Base-by-base conservation (phyloP, 179 eudicot species). In the Pouteria campechiana region DNA sequence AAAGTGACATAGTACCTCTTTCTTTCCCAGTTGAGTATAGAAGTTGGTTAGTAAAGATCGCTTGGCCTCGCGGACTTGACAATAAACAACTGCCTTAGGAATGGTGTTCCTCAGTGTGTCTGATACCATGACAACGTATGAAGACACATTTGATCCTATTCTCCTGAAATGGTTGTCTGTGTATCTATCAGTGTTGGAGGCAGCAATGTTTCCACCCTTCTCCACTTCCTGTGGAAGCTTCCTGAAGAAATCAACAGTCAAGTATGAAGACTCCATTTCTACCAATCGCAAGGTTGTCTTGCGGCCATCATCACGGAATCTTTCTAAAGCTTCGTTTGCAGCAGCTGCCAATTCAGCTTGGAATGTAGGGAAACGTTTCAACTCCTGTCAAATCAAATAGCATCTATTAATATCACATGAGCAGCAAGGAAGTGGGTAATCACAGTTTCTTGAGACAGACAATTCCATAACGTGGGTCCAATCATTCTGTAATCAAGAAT, bases 51-150 rank as follows among this genome's bases (percentile, higher is more conserved):
- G 93, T 43, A 89, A 47, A 4, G 73, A 70, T 10, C 71, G 82
- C 53, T 76, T 89, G 33, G 97, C 95, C 52, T 84, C 83, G 62
- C 44, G 76, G 32, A 89, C 97, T 67, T 89, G 97, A 57, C 95
- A 89, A 67, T 73, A 75, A 34, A 89, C 97, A 25, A 74, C 80
- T 18, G 97, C 97, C 67, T 89, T 89, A 7, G 97, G 95, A 50
- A 89, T 73, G 23, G 86, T 70, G 52, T 52, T 76, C 71, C 48
- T 81, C 39, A 85, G 66, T 3, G 78, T 74, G 18, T 89, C 97
- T 2, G 72, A 64, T 16, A 85, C 78, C 97, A 89, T 81, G 29
- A 60, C 39, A 28, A 89, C 60, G 23, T 89, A 89, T 4, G 93
- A 75, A 2, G 92, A 68, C 3, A 89, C 97, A 60, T 85, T 89